Evolutionary conservation across 192 early-diverging fungal genomes (phyloP).

Genomic region (Linnemannia hyalina): DNA sequence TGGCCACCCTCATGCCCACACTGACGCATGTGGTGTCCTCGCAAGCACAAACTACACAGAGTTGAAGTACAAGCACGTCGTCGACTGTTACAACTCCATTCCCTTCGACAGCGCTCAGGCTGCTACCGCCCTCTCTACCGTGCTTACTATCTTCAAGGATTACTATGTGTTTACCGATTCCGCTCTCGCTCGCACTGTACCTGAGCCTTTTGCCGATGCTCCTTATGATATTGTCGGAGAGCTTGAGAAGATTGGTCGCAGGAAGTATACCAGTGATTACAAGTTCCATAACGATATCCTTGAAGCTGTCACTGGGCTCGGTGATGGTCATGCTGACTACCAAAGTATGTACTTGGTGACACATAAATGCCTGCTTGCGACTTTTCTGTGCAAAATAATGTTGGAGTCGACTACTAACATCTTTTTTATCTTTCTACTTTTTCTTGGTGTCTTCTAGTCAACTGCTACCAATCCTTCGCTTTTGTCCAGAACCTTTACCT

Average conservation of each 20-base stretch:
- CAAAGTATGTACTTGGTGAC: background rate
- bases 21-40: constrained; percentile 14
- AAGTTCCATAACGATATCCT: constrained; percentile 16
- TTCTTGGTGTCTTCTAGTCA: background rate
- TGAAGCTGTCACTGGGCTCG: background rate
- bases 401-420: too few relatives aligned
- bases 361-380: too few relatives aligned
- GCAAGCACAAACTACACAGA: background rate
- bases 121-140: constrained; percentile 1
- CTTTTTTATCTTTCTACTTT: too few relatives aligned
- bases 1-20: too few relatives aligned
- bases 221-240: constrained; percentile 19
- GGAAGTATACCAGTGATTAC: constrained; percentile 8
- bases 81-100: constrained; percentile 21
- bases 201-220: constrained; percentile 4
- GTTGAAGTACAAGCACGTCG: constrained; percentile 5
- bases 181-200: constrained; percentile 4
- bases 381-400: background rate
- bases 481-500: constrained; percentile 11
- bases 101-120: background rate
- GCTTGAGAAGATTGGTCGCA: constrained; percentile 16
- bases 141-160: constrained; percentile 15
- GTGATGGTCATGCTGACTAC: constrained; percentile 36
- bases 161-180: constrained; percentile 28
- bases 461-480: constrained; percentile 4